Percentiles rank a stretch among this genome's conserved stretches.
Conservation (phyloP, 2,329 filamentous ascomycete species). For the Pyrenophora graminea region DNA sequence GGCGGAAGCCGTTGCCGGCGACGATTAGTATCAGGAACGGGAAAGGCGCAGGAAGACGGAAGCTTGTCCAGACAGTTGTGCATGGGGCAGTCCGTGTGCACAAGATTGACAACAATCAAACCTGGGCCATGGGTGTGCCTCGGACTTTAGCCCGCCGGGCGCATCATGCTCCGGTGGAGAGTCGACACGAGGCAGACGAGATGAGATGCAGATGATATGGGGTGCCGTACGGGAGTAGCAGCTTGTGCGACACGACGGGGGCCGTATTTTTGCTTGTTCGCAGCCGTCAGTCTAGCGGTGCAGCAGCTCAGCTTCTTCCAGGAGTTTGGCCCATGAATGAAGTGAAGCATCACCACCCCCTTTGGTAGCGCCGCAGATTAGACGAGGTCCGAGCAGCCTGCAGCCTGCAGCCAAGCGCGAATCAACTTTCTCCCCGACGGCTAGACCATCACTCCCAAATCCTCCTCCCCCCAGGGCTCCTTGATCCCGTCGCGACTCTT, state of each 20-base stretch:
- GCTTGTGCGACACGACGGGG: neutral
- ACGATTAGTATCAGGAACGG: constrained; percentile 15
- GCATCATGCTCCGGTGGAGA: neutral
- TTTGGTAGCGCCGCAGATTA: constrained; percentile 18
- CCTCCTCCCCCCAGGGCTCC: constrained; percentile 25
- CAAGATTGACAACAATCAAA: constrained; percentile 14
- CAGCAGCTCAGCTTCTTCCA: neutral
- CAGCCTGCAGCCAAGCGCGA: constrained; percentile 34
- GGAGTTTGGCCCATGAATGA: constrained; percentile 3
- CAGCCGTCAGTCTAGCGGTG: neutral
- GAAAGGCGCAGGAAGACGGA: constrained; percentile 22
- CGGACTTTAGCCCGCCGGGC: neutral
- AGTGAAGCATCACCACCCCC: constrained; percentile 6
- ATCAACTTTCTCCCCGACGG: constrained; percentile 26
- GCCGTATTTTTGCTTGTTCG: neutral
- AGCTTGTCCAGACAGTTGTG: constrained; percentile 23
- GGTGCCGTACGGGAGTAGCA: neutral
- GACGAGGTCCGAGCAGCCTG: constrained; percentile 17
- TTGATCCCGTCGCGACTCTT: constrained; percentile 25
- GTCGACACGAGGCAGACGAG: neutral
- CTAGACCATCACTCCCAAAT: constrained; percentile 19
- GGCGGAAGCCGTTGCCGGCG: constrained; percentile 18
- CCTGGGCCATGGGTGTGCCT: neutral
- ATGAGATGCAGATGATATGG: neutral
- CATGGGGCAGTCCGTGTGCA: constrained; percentile 18